A percentile compares a stretch with the other conserved stretches of the same genome.
These are phyloP conservation scores for Pseudonitzschia delicatissima DNA, from an alignment of 108 stramenopile genomes.

Conservation along the genomic window DNA sequence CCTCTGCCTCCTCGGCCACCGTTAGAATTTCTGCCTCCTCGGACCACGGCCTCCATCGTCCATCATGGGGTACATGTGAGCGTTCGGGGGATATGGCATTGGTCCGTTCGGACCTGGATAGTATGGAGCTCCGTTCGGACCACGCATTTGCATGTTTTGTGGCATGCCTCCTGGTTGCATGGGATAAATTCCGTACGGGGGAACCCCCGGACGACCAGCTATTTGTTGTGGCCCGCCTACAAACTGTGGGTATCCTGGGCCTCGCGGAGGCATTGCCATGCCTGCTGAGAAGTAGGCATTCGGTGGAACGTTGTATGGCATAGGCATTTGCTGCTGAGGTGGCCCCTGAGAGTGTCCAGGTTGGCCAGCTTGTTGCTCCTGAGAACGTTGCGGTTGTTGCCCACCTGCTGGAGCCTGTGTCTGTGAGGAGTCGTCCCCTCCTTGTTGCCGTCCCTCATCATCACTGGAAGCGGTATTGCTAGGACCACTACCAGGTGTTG, in stretches of 20 bases:
- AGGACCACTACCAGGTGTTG: conserved; percentile 14
- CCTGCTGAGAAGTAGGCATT: conserved; percentile 40
- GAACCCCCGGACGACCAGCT: conserved; percentile 30
- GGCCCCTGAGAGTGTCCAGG: conserved; percentile 24
- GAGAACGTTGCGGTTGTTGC: conserved; percentile 26
- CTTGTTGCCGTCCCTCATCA: neutral
- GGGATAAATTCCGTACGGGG: conserved; percentile 24
- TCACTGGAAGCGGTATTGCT: conserved; percentile 7
- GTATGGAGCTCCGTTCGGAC: conserved; percentile 35
- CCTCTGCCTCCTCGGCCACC: conserved; percentile 30
- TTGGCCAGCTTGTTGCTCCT: conserved; percentile 26
- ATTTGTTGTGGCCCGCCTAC: conserved; percentile 43
- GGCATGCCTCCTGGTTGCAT: conserved; percentile 48
- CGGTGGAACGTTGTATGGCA: conserved; percentile 41
- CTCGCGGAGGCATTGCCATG: conserved; percentile 38
- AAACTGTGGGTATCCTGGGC: conserved; percentile 52
- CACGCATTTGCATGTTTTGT: conserved; percentile 41
- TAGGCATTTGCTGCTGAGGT: conserved; percentile 34
- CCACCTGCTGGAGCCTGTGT: conserved; percentile 22
- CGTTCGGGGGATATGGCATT: conserved; percentile 34
- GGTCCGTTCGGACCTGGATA: conserved; percentile 29
- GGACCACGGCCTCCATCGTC: conserved; percentile 36
- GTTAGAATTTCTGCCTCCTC: conserved; percentile 24
- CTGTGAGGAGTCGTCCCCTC: conserved; percentile 15
- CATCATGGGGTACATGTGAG: conserved; percentile 27